Evolutionary conservation across 768 basidiomycete species (phyloP), one percentile per base, ranked within the genome.

Genomic region (Tubosaeta brunneosetosa): DNA sequence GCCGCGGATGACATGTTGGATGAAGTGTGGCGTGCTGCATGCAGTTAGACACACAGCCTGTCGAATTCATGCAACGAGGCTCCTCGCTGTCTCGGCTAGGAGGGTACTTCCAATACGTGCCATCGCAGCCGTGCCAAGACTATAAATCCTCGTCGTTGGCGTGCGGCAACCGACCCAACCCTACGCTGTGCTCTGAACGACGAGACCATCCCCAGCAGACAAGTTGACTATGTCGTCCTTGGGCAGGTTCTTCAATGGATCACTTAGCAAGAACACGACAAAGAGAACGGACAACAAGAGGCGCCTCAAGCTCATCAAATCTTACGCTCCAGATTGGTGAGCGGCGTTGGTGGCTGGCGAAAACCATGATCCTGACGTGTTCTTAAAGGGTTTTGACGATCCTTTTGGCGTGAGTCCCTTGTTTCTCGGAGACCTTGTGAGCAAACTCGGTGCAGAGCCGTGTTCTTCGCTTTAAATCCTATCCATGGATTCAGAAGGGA

Each of bases 261-360:
- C 50, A 8, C 50, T 34, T 32, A 37, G 14, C 26, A 59, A 22
- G 22, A 22, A 49, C 31, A 44, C 55, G 7, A 58, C 50, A 14
- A 60, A 58, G 54, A 59, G 25, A 56, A 63, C 53, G 0, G 57
- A 69, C 50, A 60, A 44, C 44, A 61, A 62, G 55, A 65, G 66
- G 52, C 65, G 57, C 11, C 66, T 72, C 53, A 71, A 74, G 52
- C 67, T 88, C 10, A 54, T 88, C 19, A 61, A 73, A 37, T 85
- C 85, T 3, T 91, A 91, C 70, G 77, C 80, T 22, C 85, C 86
- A 0, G 89, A 91, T 61, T 91, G 89, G 88, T 89, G 55, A 50
- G 81, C 61, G 9, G 6, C 38, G 40, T 19, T n/a, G 41, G 22
- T 19, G 27, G 33, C 19, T 44, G 22, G 22, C 22, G 27, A 36